These are phyloP conservation scores for Malus hybrid DNA, from an alignment of 331 rosid genomes.

Conservation along the genomic window DNA sequence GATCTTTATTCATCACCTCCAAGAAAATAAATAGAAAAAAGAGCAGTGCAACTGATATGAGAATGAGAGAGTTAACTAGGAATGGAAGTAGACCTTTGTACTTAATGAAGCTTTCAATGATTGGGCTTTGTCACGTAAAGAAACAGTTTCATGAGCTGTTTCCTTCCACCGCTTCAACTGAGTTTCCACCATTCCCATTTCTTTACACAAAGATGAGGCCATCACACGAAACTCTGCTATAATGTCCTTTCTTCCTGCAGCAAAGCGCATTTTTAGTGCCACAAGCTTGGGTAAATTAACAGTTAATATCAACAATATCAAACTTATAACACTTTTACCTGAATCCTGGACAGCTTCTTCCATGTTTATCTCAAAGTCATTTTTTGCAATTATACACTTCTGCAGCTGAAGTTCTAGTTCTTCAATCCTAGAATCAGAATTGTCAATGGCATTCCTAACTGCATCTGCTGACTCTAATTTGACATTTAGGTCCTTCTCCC, in stretches of 20 bases:
- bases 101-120: slow-evolving; percentile 43
- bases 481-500: slow-evolving; percentile 71
- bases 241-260: slow-evolving; percentile 87
- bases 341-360: slow-evolving; percentile 88
- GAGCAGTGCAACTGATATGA: background rate
- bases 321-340: slow-evolving; percentile 30
- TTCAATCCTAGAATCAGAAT: slow-evolving; percentile 39
- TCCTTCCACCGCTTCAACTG: slow-evolving; percentile 88
- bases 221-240: slow-evolving; percentile 86
- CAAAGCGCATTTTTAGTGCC: slow-evolving; percentile 26
- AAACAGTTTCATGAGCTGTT: slow-evolving; percentile 70
- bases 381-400: slow-evolving; percentile 56
- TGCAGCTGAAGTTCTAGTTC: slow-evolving; percentile 81
- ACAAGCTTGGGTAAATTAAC: slow-evolving; percentile 18
- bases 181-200: slow-evolving; percentile 93
- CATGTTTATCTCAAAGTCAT: slow-evolving; percentile 71
- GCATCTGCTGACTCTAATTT: slow-evolving; percentile 61
- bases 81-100: slow-evolving; percentile 52
- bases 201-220: slow-evolving; percentile 88
- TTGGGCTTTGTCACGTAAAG: slow-evolving; percentile 63
- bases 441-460: slow-evolving; percentile 49
- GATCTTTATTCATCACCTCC: background rate
- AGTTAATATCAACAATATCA: slow-evolving; percentile 7
- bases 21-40: background rate
- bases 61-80: background rate